Evolutionary conservation across 768 basidiomycete species (phyloP), one percentile per base, ranked within the genome.

Genomic region (Hypholoma sublateritium): DNA sequence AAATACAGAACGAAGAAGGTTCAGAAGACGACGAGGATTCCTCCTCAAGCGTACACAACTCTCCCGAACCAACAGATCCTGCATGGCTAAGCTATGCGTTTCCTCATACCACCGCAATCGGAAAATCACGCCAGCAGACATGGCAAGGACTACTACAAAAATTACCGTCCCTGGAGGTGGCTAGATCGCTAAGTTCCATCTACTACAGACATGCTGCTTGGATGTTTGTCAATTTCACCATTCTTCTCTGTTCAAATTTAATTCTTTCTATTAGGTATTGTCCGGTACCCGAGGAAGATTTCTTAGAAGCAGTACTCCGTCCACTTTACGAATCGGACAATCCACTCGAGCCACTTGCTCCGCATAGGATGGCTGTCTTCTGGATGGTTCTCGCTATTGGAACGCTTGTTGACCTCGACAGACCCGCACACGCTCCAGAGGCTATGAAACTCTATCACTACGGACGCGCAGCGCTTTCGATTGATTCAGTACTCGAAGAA

Each of bases 171-270:
- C 61, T 65, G 22, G 56, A 65, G 13, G 58, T 62, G n/a, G 80
- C 80, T 4, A 66, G 67, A 62, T 69, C 63, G 36, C 70, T 84
- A 37, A 73, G 75, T 52, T 74, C 80, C 42, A 74, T 80, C 35
- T 89, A 89, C 69, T 89, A 78, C 69, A 79, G 79, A 62, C 83
- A 88, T 67, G 86, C 83, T 50, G 85, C 84, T 47, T 89, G 86
- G 86, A 85, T 88, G 87, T 86, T 67, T 60, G 86, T 76, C 54
- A 41, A 5, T 41, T 50, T 56, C 24, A 32, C n/a, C 32, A 14
- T 47, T 17, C 36, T 19, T n/a, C n/a, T 35, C 24, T 24, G 14
- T 46, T 39, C 32, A 55, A 45, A 56, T 53, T 49, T 22, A 28
- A 24, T 45, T 35, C 22, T 55, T 8, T 44, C 16, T 58, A 41